Percentiles rank a stretch among this genome's conserved stretches.
Conservation (phyloP, 805 yeast species). For the Wickerhamiella musiphila region DNA sequence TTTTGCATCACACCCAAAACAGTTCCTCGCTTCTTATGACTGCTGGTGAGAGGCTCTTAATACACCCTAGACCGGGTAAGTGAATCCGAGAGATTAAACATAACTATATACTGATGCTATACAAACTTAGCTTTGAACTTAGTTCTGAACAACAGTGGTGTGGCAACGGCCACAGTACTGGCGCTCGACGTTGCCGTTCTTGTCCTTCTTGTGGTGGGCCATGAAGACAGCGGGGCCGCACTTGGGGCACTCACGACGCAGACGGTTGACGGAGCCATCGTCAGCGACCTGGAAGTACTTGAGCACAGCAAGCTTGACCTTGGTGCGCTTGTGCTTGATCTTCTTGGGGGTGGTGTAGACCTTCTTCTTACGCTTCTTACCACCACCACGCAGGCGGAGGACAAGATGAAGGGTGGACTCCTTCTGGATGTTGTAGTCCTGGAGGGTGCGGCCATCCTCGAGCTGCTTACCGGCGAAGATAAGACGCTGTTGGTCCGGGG, state of each 20-base stretch:
- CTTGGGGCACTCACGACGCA: constrained; percentile 94
- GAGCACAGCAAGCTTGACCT: constrained; percentile 97
- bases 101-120: no score
- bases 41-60: no score
- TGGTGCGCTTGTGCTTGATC: constrained; percentile 99
- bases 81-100: no score
- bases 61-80: no score
- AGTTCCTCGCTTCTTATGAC: no score
- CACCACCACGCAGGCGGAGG: constrained; percentile 97
- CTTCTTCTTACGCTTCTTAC: constrained; percentile 99
- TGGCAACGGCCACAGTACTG: constrained; percentile 99
- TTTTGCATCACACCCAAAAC: no score
- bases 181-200: constrained; percentile 92
- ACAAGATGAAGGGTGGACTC: constrained; percentile 94
- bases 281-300: constrained; percentile 98
- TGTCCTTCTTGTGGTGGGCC: constrained; percentile 84
- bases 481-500: constrained; percentile 94
- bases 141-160: constrained; percentile 55
- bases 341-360: constrained; percentile 99
- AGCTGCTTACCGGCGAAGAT: constrained; percentile 96
- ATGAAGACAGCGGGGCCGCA: constrained; percentile 99
- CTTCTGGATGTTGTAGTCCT: constrained; percentile 97
- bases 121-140: no score
- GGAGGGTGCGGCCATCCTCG: constrained; percentile 82
- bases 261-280: constrained; percentile 96